Evolutionary conservation across 192 early-diverging fungal species (phyloP).

Genomic region (Coemansia sp.): DNA sequence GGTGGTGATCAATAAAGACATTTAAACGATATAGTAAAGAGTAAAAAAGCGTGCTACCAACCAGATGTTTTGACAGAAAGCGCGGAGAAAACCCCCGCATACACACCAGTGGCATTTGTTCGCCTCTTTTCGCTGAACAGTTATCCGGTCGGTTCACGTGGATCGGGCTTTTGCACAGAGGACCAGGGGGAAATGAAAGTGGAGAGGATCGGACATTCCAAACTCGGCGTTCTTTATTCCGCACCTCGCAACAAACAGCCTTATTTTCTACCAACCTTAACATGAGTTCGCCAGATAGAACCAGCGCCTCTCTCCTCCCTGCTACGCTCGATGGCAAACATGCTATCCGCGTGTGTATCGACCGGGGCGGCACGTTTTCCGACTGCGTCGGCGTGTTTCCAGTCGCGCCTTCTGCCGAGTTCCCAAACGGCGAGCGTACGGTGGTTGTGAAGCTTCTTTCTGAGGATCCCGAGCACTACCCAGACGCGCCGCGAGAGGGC

Average conservation of each 20-base stretch:
- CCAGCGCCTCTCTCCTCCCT: conserved; percentile 11
- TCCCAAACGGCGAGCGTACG: conserved; percentile 54
- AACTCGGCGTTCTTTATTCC: too few relatives aligned
- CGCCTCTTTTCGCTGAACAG: too few relatives aligned
- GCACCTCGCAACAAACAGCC: too few relatives aligned
- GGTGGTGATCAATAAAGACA: not conserved
- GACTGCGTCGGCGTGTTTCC: conserved; percentile 86
- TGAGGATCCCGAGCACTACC: conserved; percentile 87
- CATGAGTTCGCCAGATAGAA: not conserved
- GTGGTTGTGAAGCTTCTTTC: conserved; percentile 88
- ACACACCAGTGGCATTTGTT: too few relatives aligned
- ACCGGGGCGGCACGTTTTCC: conserved; percentile 96
- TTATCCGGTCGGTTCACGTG: too few relatives aligned
- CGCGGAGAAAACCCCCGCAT: too few relatives aligned
- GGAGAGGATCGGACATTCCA: too few relatives aligned
- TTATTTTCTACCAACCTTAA: not conserved
- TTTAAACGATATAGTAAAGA: not conserved
- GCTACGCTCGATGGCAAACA: conserved; percentile 14
- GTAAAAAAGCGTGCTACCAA: too few relatives aligned
- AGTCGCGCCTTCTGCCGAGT: conserved; percentile 30
- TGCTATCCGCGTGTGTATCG: conserved; percentile 64
- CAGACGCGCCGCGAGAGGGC: conserved; percentile 93
- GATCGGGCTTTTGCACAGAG: too few relatives aligned
- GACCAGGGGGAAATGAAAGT: too few relatives aligned
- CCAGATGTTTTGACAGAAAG: too few relatives aligned